Conservation (phyloP, 2,329 filamentous ascomycete species). For the Tolypocladium amazonense region DNA sequence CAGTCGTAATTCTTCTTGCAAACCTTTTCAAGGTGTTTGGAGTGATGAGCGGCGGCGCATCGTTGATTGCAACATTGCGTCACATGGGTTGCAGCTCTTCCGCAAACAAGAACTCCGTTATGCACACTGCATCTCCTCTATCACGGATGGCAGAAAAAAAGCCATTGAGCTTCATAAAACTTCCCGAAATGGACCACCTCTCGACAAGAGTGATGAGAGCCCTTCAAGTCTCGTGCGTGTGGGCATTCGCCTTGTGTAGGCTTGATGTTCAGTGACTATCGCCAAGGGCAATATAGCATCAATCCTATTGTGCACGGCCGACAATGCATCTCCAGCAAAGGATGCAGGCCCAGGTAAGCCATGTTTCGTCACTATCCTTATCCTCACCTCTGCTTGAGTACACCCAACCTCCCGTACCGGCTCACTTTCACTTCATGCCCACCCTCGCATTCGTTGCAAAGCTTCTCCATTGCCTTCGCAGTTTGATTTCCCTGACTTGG, state of each 20-base stretch:
- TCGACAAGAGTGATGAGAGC: neutral
- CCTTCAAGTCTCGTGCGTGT: no score
- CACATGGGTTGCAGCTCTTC: neutral
- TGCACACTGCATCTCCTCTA: neutral
- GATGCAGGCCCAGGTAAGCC: neutral
- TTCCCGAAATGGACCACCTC: neutral
- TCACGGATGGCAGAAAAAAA: neutral
- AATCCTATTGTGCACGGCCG: neutral
- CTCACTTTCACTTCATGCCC: neutral
- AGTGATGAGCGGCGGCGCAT: neutral
- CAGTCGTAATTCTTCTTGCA: neutral
- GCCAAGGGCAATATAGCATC: neutral
- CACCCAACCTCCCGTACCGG: neutral
- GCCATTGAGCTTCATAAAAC: neutral
- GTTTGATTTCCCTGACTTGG: neutral
- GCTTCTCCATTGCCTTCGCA: neutral
- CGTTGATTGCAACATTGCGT: neutral
- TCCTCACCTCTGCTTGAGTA: neutral
- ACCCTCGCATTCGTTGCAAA: neutral
- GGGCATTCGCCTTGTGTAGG: neutral
- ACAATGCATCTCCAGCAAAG: neutral
- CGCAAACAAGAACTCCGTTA: neutral
- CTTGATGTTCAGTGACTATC: neutral
- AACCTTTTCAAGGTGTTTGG: neutral
- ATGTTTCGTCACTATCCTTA: neutral